Conservation (phyloP, 805 yeast species). For the Metschnikowia proteae region DNA sequence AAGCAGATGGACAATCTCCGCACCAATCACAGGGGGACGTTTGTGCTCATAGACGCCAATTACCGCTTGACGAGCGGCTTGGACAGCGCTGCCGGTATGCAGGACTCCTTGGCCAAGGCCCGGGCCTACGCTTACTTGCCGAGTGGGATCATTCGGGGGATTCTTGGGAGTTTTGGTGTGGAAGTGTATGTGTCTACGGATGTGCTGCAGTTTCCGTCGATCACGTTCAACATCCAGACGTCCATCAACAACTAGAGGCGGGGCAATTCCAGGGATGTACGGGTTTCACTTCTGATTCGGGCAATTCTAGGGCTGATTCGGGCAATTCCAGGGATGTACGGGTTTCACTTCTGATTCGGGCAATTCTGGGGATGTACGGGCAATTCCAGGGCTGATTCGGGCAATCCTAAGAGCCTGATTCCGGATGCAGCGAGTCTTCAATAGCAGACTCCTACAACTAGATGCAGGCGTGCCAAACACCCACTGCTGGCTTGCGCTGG, state of each 20-base stretch:
- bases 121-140: constrained; percentile 63
- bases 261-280: too few relatives aligned
- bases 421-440: too few relatives aligned
- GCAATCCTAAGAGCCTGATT: too few relatives aligned
- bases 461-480: too few relatives aligned
- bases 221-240: constrained; percentile 71
- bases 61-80: constrained; percentile 54
- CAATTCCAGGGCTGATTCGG: too few relatives aligned
- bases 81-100: constrained; percentile 41
- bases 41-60: constrained; percentile 67
- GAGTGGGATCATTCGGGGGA: constrained; percentile 72
- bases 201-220: constrained; percentile 56
- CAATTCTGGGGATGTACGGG: too few relatives aligned
- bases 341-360: too few relatives aligned
- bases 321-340: too few relatives aligned
- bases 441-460: too few relatives aligned
- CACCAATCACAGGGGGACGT: constrained; percentile 87
- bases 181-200: constrained; percentile 65
- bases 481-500: too few relatives aligned
- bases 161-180: constrained; percentile 64
- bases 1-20: constrained; percentile 90
- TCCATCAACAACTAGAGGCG: constrained; percentile 28
- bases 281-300: too few relatives aligned
- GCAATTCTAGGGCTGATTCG: too few relatives aligned
- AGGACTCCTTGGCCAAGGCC: constrained; percentile 44